These are phyloP conservation scores for Boletus albobrunnescens DNA, from an alignment of 1,284 basidiomycete species.

Conservation along the genomic window DNA sequence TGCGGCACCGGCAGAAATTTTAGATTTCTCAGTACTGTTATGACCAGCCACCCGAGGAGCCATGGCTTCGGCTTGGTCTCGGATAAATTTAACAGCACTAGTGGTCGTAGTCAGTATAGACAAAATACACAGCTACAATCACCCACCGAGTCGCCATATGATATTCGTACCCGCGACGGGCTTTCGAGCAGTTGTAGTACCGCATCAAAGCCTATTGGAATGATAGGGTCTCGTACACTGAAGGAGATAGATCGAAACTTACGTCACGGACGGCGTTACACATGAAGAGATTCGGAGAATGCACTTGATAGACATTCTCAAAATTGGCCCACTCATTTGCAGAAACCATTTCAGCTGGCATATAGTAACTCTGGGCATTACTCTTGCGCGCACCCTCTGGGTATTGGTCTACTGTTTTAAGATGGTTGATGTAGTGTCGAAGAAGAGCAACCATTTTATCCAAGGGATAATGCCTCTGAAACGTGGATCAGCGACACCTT, in stretches of 20 bases:
- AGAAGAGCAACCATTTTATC: constrained; percentile 58
- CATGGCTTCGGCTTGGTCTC: constrained; percentile 66
- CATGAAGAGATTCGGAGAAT: constrained; percentile 82
- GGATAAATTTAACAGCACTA: constrained; percentile 81
- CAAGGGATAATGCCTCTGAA: constrained; percentile 32
- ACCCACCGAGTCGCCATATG: constrained; percentile 80
- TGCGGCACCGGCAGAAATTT: constrained; percentile 41
- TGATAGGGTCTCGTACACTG: constrained; percentile 3
- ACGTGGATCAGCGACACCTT: constrained; percentile 3
- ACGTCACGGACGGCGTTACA: constrained; percentile 79
- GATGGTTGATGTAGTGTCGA: constrained; percentile 56
- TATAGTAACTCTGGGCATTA: constrained; percentile 48
- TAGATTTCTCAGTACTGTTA: constrained; percentile 34
- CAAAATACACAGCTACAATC: neutral
- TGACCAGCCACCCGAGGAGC: constrained; percentile 34
- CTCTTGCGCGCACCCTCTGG: constrained; percentile 33
- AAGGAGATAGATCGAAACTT: constrained; percentile 25
- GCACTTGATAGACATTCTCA: constrained; percentile 88
- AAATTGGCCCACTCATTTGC: constrained; percentile 78
- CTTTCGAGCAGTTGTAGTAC: constrained; percentile 84
- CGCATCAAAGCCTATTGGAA: constrained; percentile 70
- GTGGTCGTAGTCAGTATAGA: constrained; percentile 6
- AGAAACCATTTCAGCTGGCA: constrained; percentile 63
- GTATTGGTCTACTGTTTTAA: constrained; percentile 46
- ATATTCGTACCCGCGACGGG: constrained; percentile 78